These are phyloP conservation scores for Bacidia rubella DNA, from an alignment of 495 filamentous ascomycete species.

Conservation along the genomic window DNA sequence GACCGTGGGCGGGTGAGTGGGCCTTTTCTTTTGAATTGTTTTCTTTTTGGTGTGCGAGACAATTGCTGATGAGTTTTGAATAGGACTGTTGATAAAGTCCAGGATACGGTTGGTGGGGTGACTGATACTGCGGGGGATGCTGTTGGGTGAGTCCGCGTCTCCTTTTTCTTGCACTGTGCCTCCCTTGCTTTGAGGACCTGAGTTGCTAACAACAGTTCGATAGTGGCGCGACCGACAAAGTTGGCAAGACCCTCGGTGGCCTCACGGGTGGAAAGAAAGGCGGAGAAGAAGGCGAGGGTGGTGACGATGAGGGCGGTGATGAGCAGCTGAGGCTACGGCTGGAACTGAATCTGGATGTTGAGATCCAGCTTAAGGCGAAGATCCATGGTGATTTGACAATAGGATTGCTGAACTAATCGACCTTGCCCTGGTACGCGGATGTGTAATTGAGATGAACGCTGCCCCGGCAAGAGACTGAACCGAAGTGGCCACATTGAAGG, in stretches of 20 bases:
- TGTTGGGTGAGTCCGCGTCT: conserved; percentile 26
- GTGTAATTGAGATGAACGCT: not conserved
- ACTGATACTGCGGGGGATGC: conserved; percentile 45
- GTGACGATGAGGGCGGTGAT: conserved; percentile 8
- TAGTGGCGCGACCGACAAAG: conserved; percentile 14
- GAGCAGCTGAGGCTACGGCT: conserved; percentile 54
- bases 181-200: not conserved
- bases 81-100: conserved; percentile 35
- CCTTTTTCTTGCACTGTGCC: conserved; percentile 14
- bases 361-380: conserved; percentile 82
- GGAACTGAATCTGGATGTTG: conserved; percentile 81
- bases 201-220: not conserved
- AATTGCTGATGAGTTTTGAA: not conserved
- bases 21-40: not conserved
- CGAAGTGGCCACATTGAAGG: no score
- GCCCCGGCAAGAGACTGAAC: not conserved
- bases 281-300: conserved; percentile 5
- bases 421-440: not conserved
- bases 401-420: conserved; percentile 46
- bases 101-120: conserved; percentile 48
- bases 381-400: conserved; percentile 86
- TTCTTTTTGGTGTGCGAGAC: not conserved
- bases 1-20: conserved; percentile 22
- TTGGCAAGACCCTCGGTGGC: conserved; percentile 14
- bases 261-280: conserved; percentile 11